Conservation (phyloP, 345 rosid genomes). For the Eucalyptus coolabah region DNA sequence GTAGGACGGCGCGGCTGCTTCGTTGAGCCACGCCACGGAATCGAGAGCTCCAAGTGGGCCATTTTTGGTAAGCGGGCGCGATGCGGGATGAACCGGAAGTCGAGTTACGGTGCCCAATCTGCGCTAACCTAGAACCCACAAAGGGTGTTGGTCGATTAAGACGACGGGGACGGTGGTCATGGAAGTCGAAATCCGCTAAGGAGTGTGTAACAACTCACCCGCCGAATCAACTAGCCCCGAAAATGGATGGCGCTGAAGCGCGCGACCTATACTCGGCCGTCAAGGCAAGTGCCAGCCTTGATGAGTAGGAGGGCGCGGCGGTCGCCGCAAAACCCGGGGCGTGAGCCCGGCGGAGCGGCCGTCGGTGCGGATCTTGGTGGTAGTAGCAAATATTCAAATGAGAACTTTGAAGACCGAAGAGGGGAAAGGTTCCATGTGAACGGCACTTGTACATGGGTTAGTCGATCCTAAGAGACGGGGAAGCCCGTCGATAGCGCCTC, state of each 20-base stretch:
- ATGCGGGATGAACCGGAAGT: too few species aligned
- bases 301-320: not conserved
- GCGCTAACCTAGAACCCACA: too few species aligned
- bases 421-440: not conserved
- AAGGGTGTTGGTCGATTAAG: too few species aligned
- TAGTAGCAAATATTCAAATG: not conserved
- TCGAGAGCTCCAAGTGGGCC: not conserved
- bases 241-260: too few species aligned
- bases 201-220: too few species aligned
- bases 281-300: not conserved
- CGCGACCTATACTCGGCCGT: too few species aligned
- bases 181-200: too few species aligned
- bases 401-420: too few species aligned
- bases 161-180: too few species aligned
- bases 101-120: too few species aligned
- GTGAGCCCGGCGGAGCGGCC: not conserved
- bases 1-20: not conserved
- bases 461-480: not conserved
- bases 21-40: not conserved
- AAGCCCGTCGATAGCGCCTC: not conserved
- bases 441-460: not conserved
- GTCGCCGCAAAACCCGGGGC: not conserved
- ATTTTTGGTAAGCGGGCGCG: not conserved
- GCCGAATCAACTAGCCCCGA: too few species aligned
- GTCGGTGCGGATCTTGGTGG: not conserved